Percentiles rank a stretch among this genome's conserved stretches.
These are phyloP conservation scores for Solanum medicagineum DNA, from an alignment of 257 asterid species.

Conservation along the genomic window DNA sequence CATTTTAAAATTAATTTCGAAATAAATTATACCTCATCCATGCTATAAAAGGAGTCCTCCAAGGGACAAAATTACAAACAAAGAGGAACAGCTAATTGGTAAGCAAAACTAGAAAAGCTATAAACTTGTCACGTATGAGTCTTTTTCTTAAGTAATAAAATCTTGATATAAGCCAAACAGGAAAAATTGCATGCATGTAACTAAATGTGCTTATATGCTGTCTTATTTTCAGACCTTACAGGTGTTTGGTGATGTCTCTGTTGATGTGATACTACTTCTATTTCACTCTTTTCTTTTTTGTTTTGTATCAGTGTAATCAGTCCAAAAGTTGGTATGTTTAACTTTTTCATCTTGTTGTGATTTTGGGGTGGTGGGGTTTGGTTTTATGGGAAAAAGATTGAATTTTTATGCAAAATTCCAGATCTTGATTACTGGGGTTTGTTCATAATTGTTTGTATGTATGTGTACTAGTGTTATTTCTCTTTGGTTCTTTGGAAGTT, in stretches of 20 bases:
- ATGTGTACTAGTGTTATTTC: not conserved
- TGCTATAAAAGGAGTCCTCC: too few relatives aligned
- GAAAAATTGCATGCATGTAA: not conserved
- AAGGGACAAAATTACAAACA: too few relatives aligned
- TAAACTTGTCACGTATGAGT: not conserved
- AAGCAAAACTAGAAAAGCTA: not conserved
- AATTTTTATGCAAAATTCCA: not conserved
- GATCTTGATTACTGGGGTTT: conserved; percentile 1
- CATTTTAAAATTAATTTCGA: not conserved
- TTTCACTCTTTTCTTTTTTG: not conserved
- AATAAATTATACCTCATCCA: not conserved
- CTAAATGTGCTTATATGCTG: not conserved
- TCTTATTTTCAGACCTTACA: not conserved
- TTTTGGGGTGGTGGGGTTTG: conserved; percentile 18
- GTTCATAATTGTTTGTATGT: not conserved
- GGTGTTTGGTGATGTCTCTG: not conserved
- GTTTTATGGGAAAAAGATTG: not conserved
- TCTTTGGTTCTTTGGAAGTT: not conserved
- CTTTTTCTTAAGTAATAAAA: not conserved
- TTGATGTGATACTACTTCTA: not conserved
- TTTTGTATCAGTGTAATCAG: not conserved
- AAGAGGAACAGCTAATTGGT: not conserved
- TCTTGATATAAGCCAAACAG: not conserved
- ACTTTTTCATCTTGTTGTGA: not conserved
- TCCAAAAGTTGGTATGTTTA: not conserved